Base-by-base conservation (phyloP, 2,329 filamentous ascomycete genomes). In the Penicillium sp. region DNA sequence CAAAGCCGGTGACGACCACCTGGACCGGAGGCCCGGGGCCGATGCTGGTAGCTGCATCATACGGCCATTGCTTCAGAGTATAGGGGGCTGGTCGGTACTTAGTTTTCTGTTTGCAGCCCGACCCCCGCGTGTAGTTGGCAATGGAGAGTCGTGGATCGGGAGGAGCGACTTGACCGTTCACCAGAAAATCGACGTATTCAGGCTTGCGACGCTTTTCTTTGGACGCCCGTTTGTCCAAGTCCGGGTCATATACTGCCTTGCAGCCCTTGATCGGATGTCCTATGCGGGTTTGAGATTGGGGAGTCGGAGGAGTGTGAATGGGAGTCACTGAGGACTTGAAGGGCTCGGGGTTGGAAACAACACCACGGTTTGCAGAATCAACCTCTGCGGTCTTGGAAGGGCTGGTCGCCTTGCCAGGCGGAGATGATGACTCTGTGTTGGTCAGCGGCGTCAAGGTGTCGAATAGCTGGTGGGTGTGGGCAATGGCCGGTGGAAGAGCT, bases 1-100 rank as follows among this genome's bases (percentile, higher is more conserved):
- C 93, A 66, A 96, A 96, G n/a, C 89, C 89, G n/a, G 84, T 90
- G 16, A 96, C 89, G 3, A 97, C 85, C 40, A 98, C 82, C 65
- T 95, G 89, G 2, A 86, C 89, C 1, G 93, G 88, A 11, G 91
- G 91, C 0, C 89, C 89, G 20, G 89, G 88, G 0, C 90, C 91
- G 58, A 94, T 82, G 2, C 91, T 95, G 4, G 88, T 89, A 59
- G 82, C 82, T 4, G 83, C 73, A 65, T 97, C 90, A 69, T 89
- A 93, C 22, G 80, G 71, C 68, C 94, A 96, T 18, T 86, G 85
- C 64, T 82, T 87, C 42, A 95, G 73, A 50, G 85, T 84, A 69
- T 95, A 95, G 78, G 80, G 63, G 80, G 85, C 63, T 84, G 73
- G 59, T 81, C 87, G 55, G 81, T 84, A 73, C 85, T 91, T 64